Evolutionary conservation across 2,329 filamentous ascomycete genomes (phyloP), one percentile per base, ranked within the genome.

Genomic region (Aspergillus unguis): DNA sequence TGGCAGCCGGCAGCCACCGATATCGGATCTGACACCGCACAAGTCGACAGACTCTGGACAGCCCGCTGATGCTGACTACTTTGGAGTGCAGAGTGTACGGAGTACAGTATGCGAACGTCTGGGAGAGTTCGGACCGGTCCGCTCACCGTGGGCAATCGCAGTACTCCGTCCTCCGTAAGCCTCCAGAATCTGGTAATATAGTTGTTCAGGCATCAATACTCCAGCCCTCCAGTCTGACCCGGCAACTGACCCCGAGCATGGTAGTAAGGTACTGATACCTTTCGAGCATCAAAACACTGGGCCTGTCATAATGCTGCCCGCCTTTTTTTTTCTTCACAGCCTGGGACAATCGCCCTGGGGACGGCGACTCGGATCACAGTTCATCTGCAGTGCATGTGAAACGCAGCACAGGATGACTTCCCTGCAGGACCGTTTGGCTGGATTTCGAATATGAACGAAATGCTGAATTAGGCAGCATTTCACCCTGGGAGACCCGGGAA

Each of bases 91-190:
- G 17, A 17, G 17, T 17, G 17, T 17, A 17, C 17, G 5, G n/a
- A 38, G 36, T 38, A 25, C 33, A 25, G n/a, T 6, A 6, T 23
- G 36, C 8, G 31, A 23, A 7, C 8, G 44, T 17, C 17, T n/a
- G 25, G 26, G 7, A 26, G 44, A 35, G n/a, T 49, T 57, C 59
- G 59, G 57, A 51, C 59, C 58, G 59, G 53, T 57, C 59, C 57
- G 58, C 55, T 50, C 17, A 17, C 17, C 17, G 17, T 17, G 17
- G 36, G 36, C 17, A 25, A 42, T 40, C 17, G 17, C 17, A 17
- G 17, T 17, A 17, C 17, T 17, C 17, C 17, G 17, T 17, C 17
- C 5, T 25, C 36, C n/a, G 36, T 7, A 25, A 11, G 17, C 17
- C 17, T 17, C 17, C 17, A 45, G 31, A 7, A 7, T 17, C 40